These are phyloP conservation scores for Catunica adiposa DNA, from an alignment of 2,329 filamentous ascomycete species.

Conservation along the genomic window DNA sequence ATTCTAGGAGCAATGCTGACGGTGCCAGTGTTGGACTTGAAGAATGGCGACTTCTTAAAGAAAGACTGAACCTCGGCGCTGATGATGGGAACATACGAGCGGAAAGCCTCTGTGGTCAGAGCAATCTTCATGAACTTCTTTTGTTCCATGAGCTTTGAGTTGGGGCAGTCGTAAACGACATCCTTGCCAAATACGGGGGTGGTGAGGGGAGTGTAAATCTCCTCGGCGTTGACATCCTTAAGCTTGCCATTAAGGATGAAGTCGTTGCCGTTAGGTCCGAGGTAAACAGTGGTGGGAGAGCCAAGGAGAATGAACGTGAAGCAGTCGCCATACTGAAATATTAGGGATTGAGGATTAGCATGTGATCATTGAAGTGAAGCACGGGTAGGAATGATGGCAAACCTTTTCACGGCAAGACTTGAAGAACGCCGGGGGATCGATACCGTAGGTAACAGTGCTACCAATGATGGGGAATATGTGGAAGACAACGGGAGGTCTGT, in stretches of 20 bases:
- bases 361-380: neutral
- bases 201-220: conserved; percentile 68
- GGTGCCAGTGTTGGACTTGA: conserved; percentile 51
- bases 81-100: conserved; percentile 63
- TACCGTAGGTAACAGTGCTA: conserved; percentile 85
- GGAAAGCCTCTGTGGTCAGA: conserved; percentile 58
- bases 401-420: conserved; percentile 60
- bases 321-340: conserved; percentile 59
- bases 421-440: conserved; percentile 86
- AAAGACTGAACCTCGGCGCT: conserved; percentile 57
- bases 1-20: conserved; percentile 60
- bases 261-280: conserved; percentile 71
- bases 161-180: conserved; percentile 83
- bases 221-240: conserved; percentile 78
- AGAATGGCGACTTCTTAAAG: conserved; percentile 47
- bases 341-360: neutral
- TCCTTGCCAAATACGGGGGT: conserved; percentile 62
- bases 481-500: conserved; percentile 67
- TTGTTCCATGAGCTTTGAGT: conserved; percentile 87
- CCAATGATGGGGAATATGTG: conserved; percentile 72
- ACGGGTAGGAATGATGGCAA: conserved; percentile 16
- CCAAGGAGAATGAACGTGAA: conserved; percentile 82
- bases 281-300: conserved; percentile 73
- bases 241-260: conserved; percentile 85
- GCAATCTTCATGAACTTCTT: conserved; percentile 86